Evolutionary conservation across 129 eudicot genomes (phyloP), one percentile per base, ranked within the genome.

Genomic region (Rutidosis leptorrhynchoides): DNA sequence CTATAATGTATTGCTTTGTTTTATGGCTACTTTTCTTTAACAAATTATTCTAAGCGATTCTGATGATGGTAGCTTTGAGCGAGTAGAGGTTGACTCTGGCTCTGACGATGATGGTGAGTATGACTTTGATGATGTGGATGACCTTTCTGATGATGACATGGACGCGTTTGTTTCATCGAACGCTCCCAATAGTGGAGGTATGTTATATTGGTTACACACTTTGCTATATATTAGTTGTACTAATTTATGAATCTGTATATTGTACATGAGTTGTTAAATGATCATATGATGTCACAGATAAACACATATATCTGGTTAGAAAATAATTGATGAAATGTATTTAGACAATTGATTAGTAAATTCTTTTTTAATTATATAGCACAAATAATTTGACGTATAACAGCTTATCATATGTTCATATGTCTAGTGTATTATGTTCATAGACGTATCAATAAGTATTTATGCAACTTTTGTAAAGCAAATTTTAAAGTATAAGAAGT

Each of bases 131-230:
- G 74, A 77, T 40, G 84, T 62, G 20, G 90, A 86, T 65, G 81
- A 80, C 29, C 82, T 58, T 55, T 68, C 58, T 37, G 85, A 76
- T 59, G 56, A 72, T 17, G 94, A 92, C 46, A 55, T 71, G 58
- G 78, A 55, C 71, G 27, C 81, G 77, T 80, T 57, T 43, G 73
- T 85, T 17, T 52, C 78, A 17, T 78, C 46, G 5, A 68, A 62
- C 66, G 79, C 64, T 48, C 89, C 74, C 11, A 89, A 86, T 33
- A 79, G 90, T 70, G 98, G 98, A 92, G 98, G 98, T 92, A 84
- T 58, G 1, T 22, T 3, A 35, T 16, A 60, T 55, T 23, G 15
- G 8, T 28, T 8, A 9, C 35, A 21, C 46, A 22, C 28, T 55
- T 58, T 37, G 26, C 7, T 49, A n/a, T 49, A 49, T 6, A 12